Base-by-base conservation (phyloP, 2,329 filamentous ascomycete genomes). In the Magnaporthales sp. region DNA sequence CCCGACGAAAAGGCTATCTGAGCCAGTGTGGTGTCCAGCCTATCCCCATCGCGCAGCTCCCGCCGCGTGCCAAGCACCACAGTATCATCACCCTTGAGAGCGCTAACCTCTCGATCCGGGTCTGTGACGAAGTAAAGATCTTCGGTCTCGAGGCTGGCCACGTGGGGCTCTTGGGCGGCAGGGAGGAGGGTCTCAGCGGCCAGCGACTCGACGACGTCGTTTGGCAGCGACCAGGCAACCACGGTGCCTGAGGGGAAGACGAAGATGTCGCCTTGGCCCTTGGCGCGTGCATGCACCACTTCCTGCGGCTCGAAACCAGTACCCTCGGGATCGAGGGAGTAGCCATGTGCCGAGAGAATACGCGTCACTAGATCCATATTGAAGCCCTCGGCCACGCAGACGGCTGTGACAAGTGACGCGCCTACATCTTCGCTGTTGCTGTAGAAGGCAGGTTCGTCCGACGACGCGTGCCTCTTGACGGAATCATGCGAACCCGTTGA, bases 1-100 rank as follows among this genome's bases (percentile, higher is more conserved):
- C 94, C 94, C 0, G 93, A 97, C 0, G 94, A 97, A 77, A 98
- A 98, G 60, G 95, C 95, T 69, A 98, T 94, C 75, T 98, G 97
- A 71, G 93, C 93, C 15, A 97, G 84, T 1, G 94, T 91, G 1
- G 81, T 86, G 72, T 85, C 84, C 11, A 84, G 75, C 10, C 75
- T 77, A 71, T 81, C 80, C 61, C 79, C 79, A 24, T 79, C 77
- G n/a, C 76, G 72, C 10, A 76, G 74, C 58, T 85, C 83, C 51
- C 79, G 77, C 69, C 89, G 90, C 1, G 92, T 97, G 46, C 95
- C 95, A 6, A 99, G 81, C 4, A 96, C 87, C 61, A 99, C 95
- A 9, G 93, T 88, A 75, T 98, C 94, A 61, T 97, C 94, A 46
- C 93, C 94, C 69, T 90, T 89, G 70, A 99, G 90, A 66, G 84